Evolutionary conservation across 2,329 filamentous ascomycete genomes (phyloP).

Genomic region (Fusarium compactum): DNA sequence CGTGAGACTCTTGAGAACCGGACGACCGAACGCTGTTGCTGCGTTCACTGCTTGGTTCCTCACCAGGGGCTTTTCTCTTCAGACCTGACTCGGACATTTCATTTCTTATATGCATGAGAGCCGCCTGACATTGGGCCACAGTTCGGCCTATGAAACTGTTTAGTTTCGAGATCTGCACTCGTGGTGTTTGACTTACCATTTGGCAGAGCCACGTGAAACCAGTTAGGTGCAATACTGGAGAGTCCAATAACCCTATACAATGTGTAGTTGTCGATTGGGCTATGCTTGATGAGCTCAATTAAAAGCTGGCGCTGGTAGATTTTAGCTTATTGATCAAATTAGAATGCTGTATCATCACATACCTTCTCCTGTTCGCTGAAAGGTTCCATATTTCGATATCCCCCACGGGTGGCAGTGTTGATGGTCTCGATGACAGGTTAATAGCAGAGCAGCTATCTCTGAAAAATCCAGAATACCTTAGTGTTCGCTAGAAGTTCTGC

Average conservation of each 20-base stretch:
- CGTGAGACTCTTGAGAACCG: constrained; percentile 7
- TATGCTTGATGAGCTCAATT: constrained; percentile 69
- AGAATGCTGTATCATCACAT: constrained; percentile 27
- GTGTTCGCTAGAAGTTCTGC: not conserved
- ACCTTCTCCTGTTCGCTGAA: constrained; percentile 68
- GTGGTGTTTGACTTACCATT: constrained; percentile 52
- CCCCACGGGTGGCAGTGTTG: not conserved
- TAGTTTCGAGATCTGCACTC: not conserved
- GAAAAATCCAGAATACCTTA: not conserved
- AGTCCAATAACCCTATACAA: constrained; percentile 62
- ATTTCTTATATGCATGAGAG: constrained; percentile 51
- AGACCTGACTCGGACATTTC: constrained; percentile 48
- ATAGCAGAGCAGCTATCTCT: not conserved
- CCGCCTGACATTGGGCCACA: constrained; percentile 60
- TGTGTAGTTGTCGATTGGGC: constrained; percentile 60
- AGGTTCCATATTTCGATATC: constrained; percentile 35
- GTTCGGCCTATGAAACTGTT: constrained; percentile 56
- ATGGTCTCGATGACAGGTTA: not conserved
- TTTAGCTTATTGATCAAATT: not conserved
- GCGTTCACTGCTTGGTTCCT: constrained; percentile 51
- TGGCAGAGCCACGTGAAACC: constrained; percentile 63
- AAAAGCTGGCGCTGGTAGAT: constrained; percentile 66
- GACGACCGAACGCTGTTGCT: constrained; percentile 13
- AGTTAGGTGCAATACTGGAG: constrained; percentile 57
- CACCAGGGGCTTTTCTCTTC: constrained; percentile 50